Conservation (phyloP, 768 basidiomycete species). For the Rickenella mellea region DNA sequence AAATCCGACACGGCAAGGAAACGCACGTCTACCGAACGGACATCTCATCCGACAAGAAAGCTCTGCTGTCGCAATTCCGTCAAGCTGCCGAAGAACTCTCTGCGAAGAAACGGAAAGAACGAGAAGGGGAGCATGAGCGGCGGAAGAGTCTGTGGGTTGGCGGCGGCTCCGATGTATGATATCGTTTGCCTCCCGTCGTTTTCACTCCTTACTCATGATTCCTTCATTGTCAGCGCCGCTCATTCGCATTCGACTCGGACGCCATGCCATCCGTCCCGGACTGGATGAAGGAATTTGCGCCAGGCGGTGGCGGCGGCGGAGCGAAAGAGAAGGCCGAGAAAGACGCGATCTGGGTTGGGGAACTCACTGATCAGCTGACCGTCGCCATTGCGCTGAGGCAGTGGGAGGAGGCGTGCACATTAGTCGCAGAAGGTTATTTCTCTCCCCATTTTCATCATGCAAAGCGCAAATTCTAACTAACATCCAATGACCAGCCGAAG, state of each 20-base stretch:
- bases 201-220: not conserved
- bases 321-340: constrained; percentile 71
- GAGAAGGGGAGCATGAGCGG: constrained; percentile 87
- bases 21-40: constrained; percentile 91
- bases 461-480: not conserved
- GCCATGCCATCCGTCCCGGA: constrained; percentile 57
- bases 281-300: constrained; percentile 65
- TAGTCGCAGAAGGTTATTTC: constrained; percentile 70
- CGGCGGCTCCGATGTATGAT: constrained; percentile 17
- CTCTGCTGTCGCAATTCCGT: constrained; percentile 75
- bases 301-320: constrained; percentile 40
- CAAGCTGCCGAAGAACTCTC: constrained; percentile 89
- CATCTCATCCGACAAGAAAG: constrained; percentile 73
- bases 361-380: constrained; percentile 86
- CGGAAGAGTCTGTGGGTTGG: constrained; percentile 45
- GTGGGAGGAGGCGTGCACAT: constrained; percentile 78
- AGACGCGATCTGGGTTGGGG: constrained; percentile 80
- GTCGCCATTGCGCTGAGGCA: constrained; percentile 84
- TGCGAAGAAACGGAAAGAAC: constrained; percentile 83
- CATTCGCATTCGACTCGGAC: constrained; percentile 20
- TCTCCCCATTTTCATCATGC: not conserved
- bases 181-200: not conserved
- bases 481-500: constrained; percentile 36
- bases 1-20: constrained; percentile 88
- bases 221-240: constrained; percentile 18